Base-by-base conservation (phyloP, 23 red algal genomes). In the Chondrus crispus region DNA sequence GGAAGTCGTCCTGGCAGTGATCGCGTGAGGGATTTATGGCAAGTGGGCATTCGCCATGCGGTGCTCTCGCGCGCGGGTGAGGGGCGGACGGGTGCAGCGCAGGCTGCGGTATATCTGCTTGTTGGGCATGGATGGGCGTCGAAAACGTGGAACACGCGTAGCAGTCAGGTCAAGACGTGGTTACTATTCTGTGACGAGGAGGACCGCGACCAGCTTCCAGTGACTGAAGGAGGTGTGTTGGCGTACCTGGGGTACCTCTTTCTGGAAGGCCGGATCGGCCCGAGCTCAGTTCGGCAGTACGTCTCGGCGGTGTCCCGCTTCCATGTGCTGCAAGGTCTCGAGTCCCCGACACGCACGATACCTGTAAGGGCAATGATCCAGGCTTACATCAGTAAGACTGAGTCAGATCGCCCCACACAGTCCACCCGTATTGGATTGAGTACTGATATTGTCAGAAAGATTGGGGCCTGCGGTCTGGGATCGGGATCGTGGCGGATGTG, bases 221-320 rank as follows among this genome's bases (percentile, higher is more conserved):
- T 55, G 3, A 64, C 60, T 10, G 81, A 85, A 40, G 53, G 60
- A 46, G 81, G 66, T 8, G 52, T 85, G 49, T 14, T 62, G 4
- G 81, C 53, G 12, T 85, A 64, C 45, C 28, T 85, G 30, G 81
- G 81, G 6, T 85, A 42, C 22, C 57, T 85, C 4, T 63, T 55
- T 4, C 11, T 35, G 3, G 81, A 85, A 68, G 81, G 81, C 36
- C 18, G 40, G 55, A 50, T 68, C 53, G 16, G 30, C 3, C 81
- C 32, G 28, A 62, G 18, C 6, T 81, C 43, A 3, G 18, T 81
- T 11, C 76, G 45, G 18, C 76, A 81, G 43, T 81, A 81, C 42
- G 7, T 85, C 4, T 68, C 81, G 9, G 35, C 81, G 12, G 52
- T 85, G 10, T 85, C 81, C 3, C 50, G 81, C 14, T 85, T 33